Evolutionary conservation across 768 basidiomycete species (phyloP).

Genomic region (Epithele typhae): DNA sequence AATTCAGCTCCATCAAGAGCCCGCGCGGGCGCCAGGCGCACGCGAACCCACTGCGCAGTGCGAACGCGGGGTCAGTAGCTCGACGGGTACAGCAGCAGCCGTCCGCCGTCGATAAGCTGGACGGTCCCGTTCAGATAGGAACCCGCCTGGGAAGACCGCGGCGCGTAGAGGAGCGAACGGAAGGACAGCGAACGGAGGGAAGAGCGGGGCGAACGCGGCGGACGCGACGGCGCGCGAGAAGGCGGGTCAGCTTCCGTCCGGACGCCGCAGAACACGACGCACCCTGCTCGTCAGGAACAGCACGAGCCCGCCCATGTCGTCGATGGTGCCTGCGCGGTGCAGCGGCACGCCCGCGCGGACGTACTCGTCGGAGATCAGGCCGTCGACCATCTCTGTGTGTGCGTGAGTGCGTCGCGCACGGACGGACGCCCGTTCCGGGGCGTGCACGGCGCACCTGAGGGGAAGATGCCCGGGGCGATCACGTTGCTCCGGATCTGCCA

Average conservation of each 20-base stretch:
- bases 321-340: slow-evolving; percentile 49
- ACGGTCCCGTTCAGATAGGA: slow-evolving; percentile 79
- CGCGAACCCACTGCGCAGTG: not conserved
- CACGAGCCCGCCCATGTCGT: slow-evolving; percentile 74
- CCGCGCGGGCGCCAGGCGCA: not conserved
- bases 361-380: slow-evolving; percentile 36
- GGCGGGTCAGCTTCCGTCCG: not conserved
- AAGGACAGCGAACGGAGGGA: not conserved
- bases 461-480: slow-evolving; percentile 74
- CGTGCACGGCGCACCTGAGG: slow-evolving; percentile 49
- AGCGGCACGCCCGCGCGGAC: slow-evolving; percentile 54
- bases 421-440: no score
- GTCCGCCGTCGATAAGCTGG: slow-evolving; percentile 72
- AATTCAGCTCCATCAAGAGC: no score
- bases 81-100: slow-evolving; percentile 35
- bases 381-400: slow-evolving; percentile 62
- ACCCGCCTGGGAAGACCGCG: slow-evolving; percentile 52
- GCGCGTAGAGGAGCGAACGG: not conserved
- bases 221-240: no score
- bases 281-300: slow-evolving; percentile 62
- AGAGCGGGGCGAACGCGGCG: not conserved
- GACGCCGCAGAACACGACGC: not conserved
- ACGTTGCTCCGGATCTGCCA: slow-evolving; percentile 79
- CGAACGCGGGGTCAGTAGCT: slow-evolving; percentile 16
- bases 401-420: not conserved